Conservation (phyloP, 805 yeast species). For the Yarrowia sp. region DNA sequence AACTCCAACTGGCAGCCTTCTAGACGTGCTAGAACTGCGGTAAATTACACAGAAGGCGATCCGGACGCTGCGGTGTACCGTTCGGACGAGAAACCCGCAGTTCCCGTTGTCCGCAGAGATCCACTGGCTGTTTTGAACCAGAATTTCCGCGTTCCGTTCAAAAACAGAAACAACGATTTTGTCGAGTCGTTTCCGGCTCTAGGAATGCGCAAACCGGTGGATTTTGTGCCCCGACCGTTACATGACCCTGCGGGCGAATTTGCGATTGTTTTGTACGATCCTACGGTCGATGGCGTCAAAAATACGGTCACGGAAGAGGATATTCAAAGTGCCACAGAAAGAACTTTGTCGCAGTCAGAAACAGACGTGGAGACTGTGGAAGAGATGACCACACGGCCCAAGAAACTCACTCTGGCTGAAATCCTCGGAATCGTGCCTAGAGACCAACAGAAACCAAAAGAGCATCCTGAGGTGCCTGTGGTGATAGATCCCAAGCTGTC, state of each 20-base stretch:
- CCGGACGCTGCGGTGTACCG: neutral
- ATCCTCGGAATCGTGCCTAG: constrained; percentile 58
- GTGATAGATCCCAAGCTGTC: constrained; percentile 88
- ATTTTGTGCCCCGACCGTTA: constrained; percentile 81
- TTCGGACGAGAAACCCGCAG: neutral
- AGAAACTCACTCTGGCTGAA: constrained; percentile 56
- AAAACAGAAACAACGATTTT: neutral
- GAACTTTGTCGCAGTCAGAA: constrained; percentile 34
- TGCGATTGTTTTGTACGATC: constrained; percentile 93
- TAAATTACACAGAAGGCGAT: neutral
- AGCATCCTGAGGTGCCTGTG: constrained; percentile 87
- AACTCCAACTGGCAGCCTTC: constrained; percentile 14
- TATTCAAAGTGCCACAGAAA: constrained; percentile 28
- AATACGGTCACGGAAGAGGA: constrained; percentile 31
- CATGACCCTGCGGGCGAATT: constrained; percentile 92
- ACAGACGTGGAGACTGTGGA: constrained; percentile 36
- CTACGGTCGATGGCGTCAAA: constrained; percentile 64
- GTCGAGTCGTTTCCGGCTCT: constrained; percentile 51
- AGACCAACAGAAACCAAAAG: constrained; percentile 44
- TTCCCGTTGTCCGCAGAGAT: neutral
- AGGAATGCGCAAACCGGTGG: constrained; percentile 69
- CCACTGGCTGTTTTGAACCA: constrained; percentile 22
- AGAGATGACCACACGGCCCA: constrained; percentile 31
- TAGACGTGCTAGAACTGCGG: neutral
- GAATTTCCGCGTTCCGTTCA: constrained; percentile 12